Base-by-base conservation (phyloP, 257 asterid species). In the Agastache rugosa region DNA sequence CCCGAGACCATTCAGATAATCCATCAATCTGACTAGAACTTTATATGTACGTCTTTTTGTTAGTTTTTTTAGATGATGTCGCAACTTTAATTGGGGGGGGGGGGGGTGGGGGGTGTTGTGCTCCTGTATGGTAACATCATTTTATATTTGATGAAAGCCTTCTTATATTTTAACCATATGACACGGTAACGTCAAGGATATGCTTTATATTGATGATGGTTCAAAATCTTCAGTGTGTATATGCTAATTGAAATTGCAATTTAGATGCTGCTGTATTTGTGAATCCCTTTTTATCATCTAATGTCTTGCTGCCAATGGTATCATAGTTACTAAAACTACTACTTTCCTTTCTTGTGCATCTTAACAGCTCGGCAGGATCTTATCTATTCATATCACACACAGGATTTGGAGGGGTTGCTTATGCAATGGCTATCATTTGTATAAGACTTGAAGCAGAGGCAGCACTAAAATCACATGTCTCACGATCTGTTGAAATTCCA, bases 351-450 rank as follows among this genome's bases (percentile, higher is more conserved):
- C 48, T 78, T 72, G 78, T 75, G 44, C 62, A 72, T 77, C 74
- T 75, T 42, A 77, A 77, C 89, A 91, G 97, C 83, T 74, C 89
- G 62, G 97, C 97, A 81, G 97, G 96, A 80, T 88, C 97, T 74
- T 93, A 93, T 85, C 97, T 93, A 68, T 93, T 86, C 84, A 91
- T 93, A 83, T 91, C 98, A 65, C 98, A 93, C 94, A 93, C 98
- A 71, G 97, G 98, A 83, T 91, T 88, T 79, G 98, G 98, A 73
- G 97, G 97, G 83, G 93, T 93, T 86, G 86, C 98, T 31, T 93
- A 93, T 85, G 98, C 98, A 61, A 91, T 93, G 98, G 91, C 96
- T 75, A 90, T 93, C 77, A 84, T 90, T 79, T 93, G 97, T 83
- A 78, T 87, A 75, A 87, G 83, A 76, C 96, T 93, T 77, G 91